A percentile compares a stretch with the other conserved stretches of the same genome.
phyloP scores from a whole-genome alignment of 495 filamentous ascomycete genomes.

The Hyaloscypha finlandica region DNA sequence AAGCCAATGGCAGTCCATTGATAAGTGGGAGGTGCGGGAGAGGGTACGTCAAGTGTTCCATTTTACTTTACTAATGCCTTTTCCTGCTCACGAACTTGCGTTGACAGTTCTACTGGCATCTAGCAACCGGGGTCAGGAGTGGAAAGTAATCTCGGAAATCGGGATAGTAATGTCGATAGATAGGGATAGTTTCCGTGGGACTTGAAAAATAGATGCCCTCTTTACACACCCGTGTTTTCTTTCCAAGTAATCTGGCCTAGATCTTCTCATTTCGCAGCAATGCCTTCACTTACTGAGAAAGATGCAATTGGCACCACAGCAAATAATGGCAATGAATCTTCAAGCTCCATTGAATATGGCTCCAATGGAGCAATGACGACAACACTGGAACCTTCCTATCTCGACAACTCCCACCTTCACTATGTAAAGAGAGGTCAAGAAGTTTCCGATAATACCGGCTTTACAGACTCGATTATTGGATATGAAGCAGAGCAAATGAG shows the following conservation, averaged over 20 bases:
- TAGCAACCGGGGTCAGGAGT: neutral
- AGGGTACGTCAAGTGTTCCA: neutral
- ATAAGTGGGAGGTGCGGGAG: neutral
- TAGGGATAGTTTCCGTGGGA: neutral
- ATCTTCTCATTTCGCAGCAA: neutral
- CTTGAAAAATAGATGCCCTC: neutral
- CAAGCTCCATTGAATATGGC: neutral
- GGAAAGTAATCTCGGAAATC: neutral
- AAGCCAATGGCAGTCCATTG: neutral
- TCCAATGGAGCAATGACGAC: neutral
- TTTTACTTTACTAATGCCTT: neutral
- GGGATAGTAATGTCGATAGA: neutral
- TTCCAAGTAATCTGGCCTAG: neutral
- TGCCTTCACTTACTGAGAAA: neutral
- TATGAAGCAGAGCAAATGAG: conserved; percentile 46
- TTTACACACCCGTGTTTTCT: neutral
- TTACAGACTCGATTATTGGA: conserved; percentile 37
- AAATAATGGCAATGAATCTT: neutral
- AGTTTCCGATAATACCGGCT: conserved; percentile 21
- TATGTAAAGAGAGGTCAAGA: conserved; percentile 31
- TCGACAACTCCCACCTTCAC: conserved; percentile 17
- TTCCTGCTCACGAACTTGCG: neutral
- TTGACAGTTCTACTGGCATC: neutral
- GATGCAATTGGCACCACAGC: neutral
- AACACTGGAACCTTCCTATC: neutral